Evolutionary conservation across 2,329 filamentous ascomycete species (phyloP).

Genomic region (Acephala macrosclerotiorum): DNA sequence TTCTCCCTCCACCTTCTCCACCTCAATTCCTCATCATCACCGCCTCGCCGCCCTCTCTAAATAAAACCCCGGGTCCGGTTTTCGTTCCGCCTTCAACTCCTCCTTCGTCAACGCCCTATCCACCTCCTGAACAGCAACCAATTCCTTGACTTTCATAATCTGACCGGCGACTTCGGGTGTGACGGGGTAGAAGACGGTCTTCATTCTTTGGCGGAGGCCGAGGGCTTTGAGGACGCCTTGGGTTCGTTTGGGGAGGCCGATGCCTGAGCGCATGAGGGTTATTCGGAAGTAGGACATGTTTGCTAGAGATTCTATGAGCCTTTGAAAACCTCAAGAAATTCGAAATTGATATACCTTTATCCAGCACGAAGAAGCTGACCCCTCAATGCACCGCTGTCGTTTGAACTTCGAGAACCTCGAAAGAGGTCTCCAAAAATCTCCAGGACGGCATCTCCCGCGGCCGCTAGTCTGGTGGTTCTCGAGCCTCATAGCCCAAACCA

Average conservation of each 20-base stretch:
- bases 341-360: constrained; percentile 20
- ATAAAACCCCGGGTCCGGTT: constrained; percentile 73
- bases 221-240: constrained; percentile 74
- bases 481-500: constrained; percentile 24
- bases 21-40: no score
- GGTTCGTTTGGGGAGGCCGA: constrained; percentile 71
- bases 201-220: constrained; percentile 75
- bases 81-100: constrained; percentile 66
- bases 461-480: constrained; percentile 20
- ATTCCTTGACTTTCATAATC: constrained; percentile 79
- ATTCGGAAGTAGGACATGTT: constrained; percentile 74
- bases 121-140: constrained; percentile 74
- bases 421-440: constrained; percentile 9
- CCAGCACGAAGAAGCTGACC: constrained; percentile 14
- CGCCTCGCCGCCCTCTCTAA: constrained; percentile 58
- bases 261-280: constrained; percentile 75
- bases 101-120: constrained; percentile 62
- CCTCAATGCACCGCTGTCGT: background rate
- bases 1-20: background rate
- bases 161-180: constrained; percentile 72
- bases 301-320: constrained; percentile 12
- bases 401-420: background rate
- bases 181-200: constrained; percentile 76
- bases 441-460: background rate
- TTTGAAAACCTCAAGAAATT: background rate